A percentile compares a stretch with the other conserved stretches of the same genome.
These are phyloP conservation scores for Pseudopyrenochaeta lycopersici DNA, from an alignment of 2,329 filamentous ascomycete species.

Conservation along the genomic window DNA sequence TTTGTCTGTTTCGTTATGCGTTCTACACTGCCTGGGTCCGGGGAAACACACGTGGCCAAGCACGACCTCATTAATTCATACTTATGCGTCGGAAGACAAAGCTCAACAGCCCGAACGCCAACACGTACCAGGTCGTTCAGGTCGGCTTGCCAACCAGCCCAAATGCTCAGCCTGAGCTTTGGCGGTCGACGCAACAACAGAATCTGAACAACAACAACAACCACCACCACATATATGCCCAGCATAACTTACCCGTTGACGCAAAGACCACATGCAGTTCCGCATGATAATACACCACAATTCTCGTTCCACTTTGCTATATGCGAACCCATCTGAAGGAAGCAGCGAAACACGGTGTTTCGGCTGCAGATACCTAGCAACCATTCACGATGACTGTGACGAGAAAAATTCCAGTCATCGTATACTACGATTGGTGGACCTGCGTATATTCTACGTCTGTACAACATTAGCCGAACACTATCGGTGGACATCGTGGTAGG, in stretches of 20 bases:
- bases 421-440: background rate
- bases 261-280: too few species aligned
- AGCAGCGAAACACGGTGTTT: background rate
- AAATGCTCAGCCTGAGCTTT: background rate
- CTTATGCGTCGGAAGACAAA: constrained; percentile 3
- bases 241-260: background rate
- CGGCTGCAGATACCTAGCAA: background rate
- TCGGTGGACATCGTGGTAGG: background rate
- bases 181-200: background rate
- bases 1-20: constrained; percentile 19
- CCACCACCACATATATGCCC: background rate
- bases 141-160: background rate
- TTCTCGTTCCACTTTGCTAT: background rate
- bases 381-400: background rate
- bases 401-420: background rate
- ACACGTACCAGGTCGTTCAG: background rate
- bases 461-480: background rate
- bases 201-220: background rate
- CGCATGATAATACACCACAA: background rate
- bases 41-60: constrained; percentile 2
- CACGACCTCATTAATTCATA: background rate
- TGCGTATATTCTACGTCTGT: background rate
- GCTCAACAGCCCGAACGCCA: background rate
- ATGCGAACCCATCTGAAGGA: too few species aligned
- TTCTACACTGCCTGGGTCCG: constrained; percentile 1